phyloP scores from a whole-genome alignment of 2,329 filamentous ascomycete species.

The Fusarium anthophilum region DNA sequence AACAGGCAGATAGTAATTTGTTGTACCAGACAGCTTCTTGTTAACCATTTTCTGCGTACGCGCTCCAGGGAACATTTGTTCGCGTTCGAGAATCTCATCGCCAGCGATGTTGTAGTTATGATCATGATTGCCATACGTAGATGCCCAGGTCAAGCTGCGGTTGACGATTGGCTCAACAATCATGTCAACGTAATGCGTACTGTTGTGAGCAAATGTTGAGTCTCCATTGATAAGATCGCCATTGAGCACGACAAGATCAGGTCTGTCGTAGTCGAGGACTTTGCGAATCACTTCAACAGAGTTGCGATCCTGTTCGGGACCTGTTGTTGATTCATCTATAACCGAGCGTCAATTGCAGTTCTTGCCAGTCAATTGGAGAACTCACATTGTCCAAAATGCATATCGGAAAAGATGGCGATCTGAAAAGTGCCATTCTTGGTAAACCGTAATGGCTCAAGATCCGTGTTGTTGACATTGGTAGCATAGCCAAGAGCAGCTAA shows the following conservation, averaged over 20 bases:
- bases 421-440: slow-evolving; percentile 35
- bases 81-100: slow-evolving; percentile 53
- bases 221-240: slow-evolving; percentile 78
- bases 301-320: slow-evolving; percentile 63
- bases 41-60: slow-evolving; percentile 54
- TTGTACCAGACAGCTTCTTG: slow-evolving; percentile 49
- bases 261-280: slow-evolving; percentile 65
- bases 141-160: slow-evolving; percentile 68
- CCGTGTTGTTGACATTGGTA: slow-evolving; percentile 11
- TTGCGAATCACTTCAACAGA: slow-evolving; percentile 65
- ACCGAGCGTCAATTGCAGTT: neutral
- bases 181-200: slow-evolving; percentile 65
- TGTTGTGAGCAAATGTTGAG: slow-evolving; percentile 64
- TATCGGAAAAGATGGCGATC: slow-evolving; percentile 38
- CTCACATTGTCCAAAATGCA: slow-evolving; percentile 39
- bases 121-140: slow-evolving; percentile 78
- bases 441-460: slow-evolving; percentile 30
- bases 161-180: slow-evolving; percentile 67
- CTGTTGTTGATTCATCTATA: slow-evolving; percentile 33
- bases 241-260: slow-evolving; percentile 73
- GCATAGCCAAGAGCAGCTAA: slow-evolving; percentile 5
- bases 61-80: slow-evolving; percentile 50
- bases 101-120: slow-evolving; percentile 66
- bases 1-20: slow-evolving; percentile 60
- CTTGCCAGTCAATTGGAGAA: neutral